Conservation (phyloP, 1,139 yeast genomes). For the Saccharomyces pastorianus region DNA sequence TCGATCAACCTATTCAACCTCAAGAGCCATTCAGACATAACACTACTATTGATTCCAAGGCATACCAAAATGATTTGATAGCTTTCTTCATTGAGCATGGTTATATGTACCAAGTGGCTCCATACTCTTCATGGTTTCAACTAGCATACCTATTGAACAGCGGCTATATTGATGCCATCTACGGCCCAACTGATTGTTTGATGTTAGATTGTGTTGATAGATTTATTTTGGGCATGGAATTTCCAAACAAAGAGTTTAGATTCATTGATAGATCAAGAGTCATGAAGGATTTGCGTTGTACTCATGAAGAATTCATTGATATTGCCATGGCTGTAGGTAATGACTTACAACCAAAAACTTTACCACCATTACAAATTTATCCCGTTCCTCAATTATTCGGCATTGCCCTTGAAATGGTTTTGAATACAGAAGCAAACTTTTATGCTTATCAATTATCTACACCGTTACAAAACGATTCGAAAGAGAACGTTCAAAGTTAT, state of each 20-base stretch:
- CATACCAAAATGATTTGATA: conserved; percentile 50
- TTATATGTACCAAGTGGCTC: conserved; percentile 69
- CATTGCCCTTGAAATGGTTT: conserved; percentile 38
- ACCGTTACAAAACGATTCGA: conserved; percentile 15
- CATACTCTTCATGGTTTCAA: conserved; percentile 78
- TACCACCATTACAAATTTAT: conserved; percentile 44
- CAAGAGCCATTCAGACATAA: conserved; percentile 32
- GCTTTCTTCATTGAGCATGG: conserved; percentile 48
- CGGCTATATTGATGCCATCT: conserved; percentile 61
- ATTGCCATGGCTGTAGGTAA: conserved; percentile 70
- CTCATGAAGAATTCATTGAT: conserved; percentile 63
- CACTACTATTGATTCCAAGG: conserved; percentile 30
- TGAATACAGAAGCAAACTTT: conserved; percentile 39
- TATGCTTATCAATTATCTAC: conserved; percentile 32
- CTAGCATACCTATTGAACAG: conserved; percentile 56
- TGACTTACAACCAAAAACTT: conserved; percentile 57
- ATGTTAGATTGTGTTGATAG: conserved; percentile 56
- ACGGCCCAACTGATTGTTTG: conserved; percentile 76
- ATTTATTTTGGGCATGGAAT: conserved; percentile 66
- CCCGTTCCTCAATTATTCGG: conserved; percentile 33
- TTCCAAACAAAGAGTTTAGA: conserved; percentile 50
- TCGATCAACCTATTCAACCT: conserved; percentile 32
- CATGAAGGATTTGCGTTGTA: conserved; percentile 51
- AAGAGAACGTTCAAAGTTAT: conserved; percentile 33
- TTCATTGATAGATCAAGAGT: conserved; percentile 55